Base-by-base conservation (phyloP, 257 asterid genomes). In the Anisodus tanguticus region DNA sequence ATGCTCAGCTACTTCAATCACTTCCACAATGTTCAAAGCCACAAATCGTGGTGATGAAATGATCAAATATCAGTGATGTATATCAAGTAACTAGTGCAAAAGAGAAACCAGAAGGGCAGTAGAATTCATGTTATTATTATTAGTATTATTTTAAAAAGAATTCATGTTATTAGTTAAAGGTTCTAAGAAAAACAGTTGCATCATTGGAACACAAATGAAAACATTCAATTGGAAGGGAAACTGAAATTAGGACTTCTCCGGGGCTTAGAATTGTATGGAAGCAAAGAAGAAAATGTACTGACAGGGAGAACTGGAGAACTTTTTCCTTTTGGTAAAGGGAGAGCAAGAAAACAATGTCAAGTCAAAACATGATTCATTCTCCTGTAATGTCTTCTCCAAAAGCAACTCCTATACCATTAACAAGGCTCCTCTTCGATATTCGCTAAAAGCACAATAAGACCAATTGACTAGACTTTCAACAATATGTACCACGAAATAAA, bases 21-120 rank as follows among this genome's bases (percentile, higher is more conserved):
- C 43, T 64, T 64, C 3, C 15, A 22, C 9, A 9, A 5, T 19
- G 3, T 19, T 63, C 69, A 63, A 59, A 63, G 69, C 5, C 69
- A 49, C 12, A 74, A 49, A 22, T 19, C 9, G 4, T 12, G 62
- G 62, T 49, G 43, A 74, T 49, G 45, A 74, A 49, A 74, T 17
- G n/a, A 76, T 76, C 60, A 49, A 26, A 51, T 51, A 49, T 11
- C 43, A 17, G 12, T 47, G 80, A 10, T 26, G 19, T 74, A 49
- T 49, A 26, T 22, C 62, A 49, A 3, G 81, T 49, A 1, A 74
- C 41, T 22, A 19, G 59, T 26, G 59, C 41, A 72, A 1, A 47
- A 72, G 80, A 47, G 80, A 72, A 72, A 47, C n/a, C 59, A 72
- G 5, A 19, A 11, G 58, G 59, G 12, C 80, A 72, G 62, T 26